Base-by-base conservation (phyloP, 345 rosid genomes). In the Aquilaria malaccensis region DNA sequence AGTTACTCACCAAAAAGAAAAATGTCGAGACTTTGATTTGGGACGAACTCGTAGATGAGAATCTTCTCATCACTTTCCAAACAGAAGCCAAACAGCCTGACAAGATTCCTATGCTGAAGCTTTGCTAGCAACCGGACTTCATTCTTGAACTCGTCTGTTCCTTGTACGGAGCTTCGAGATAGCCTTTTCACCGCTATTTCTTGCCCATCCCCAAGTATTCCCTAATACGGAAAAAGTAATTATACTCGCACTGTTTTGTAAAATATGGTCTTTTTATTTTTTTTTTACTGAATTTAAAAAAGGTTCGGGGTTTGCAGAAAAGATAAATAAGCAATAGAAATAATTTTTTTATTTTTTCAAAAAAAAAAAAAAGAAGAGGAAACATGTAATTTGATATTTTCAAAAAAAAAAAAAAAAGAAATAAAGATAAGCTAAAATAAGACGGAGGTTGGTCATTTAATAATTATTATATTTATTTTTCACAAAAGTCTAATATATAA, bases 81-180 rank as follows among this genome's bases (percentile, higher is more conserved):
- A 66, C 93, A 83, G 58, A 75, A 83, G 3, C 85, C 84, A 0
- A 70, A 37, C 7, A 81, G 52, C 55, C 77, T 71, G 12, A 65
- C 91, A 2, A 85, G 74, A 46, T 85, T 85, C 50, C 73, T 59
- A 54, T 81, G 93, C 11, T 81, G 85, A 22, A 86, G 84, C 56
- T 61, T 81, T 1, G 69, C 76, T 3, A 81, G 70, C 71, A 81
- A 29, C 3, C 30, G 11, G 1, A 71, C 79, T 70, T 86, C 93
- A 33, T 74, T 83, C 74, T 67, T 74, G 61, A 82, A 82, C 60
- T 77, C 84, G n/a, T 45, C 9, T 7, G 47, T 61, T 1, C 88
- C 91, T 63, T 85, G 85, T 2, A 10, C 31, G 0, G 88, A 85
- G 22, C 30, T 13, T 53, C 1, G 51, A 6, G 83, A 77, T 2